A percentile compares a stretch with the other conserved stretches of the same genome.
Conservation (phyloP, 1,284 basidiomycete species). For the Trichosporon coremiiforme region DNA sequence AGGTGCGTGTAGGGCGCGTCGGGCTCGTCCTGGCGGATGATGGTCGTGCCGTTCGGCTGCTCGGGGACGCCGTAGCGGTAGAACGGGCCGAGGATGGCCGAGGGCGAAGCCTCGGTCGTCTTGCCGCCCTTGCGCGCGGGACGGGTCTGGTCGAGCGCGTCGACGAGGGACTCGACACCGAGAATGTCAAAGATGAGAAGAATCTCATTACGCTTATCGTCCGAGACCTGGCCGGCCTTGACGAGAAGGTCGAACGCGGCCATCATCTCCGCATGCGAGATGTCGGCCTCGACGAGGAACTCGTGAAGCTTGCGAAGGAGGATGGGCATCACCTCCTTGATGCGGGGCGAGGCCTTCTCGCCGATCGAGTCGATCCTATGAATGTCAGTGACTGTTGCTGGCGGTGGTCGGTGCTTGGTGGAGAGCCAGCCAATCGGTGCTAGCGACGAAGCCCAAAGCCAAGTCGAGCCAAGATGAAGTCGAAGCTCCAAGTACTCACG, state of each 20-base stretch:
- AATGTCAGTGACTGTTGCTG: not conserved
- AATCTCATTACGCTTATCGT: constrained; percentile 55
- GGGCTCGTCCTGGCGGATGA: constrained; percentile 42
- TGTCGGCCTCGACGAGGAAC: constrained; percentile 51
- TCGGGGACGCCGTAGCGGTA: constrained; percentile 44
- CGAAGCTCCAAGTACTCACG: constrained; percentile 17
- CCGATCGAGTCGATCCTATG: constrained; percentile 33
- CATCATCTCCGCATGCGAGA: constrained; percentile 55
- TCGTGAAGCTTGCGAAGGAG: constrained; percentile 52
- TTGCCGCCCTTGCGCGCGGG: constrained; percentile 27
- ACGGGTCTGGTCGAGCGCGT: constrained; percentile 33
- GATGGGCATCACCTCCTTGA: constrained; percentile 49
- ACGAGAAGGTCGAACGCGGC: constrained; percentile 52
- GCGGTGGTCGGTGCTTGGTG: too few species aligned
- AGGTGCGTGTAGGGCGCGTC: constrained; percentile 46
- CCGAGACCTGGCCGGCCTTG: constrained; percentile 51
- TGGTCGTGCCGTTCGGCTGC: constrained; percentile 46
- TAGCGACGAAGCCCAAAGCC: not conserved
- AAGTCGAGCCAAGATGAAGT: not conserved
- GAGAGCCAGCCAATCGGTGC: too few species aligned
- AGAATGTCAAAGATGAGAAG: constrained; percentile 55
- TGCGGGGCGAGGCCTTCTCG: constrained; percentile 46
- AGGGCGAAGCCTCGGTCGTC: constrained; percentile 32
- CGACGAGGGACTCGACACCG: constrained; percentile 53
- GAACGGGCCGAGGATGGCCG: constrained; percentile 52